Conservation (phyloP, 371 early-diverging fungal species). For the Vairimorpha ceranae region DNA sequence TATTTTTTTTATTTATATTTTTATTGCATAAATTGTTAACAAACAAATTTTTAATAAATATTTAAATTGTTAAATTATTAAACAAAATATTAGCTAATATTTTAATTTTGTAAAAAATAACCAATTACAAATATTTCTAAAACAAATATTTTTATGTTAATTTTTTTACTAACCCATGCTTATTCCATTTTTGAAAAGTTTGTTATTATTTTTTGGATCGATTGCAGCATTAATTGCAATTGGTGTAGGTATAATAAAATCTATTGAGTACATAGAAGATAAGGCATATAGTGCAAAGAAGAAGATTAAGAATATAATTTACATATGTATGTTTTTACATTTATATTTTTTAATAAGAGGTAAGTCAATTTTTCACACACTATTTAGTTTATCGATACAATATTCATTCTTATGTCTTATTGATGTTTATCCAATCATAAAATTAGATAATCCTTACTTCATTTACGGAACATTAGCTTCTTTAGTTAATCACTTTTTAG, state of each 20-base stretch:
- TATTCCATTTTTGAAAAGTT: slow-evolving; percentile 26
- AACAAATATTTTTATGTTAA: background rate
- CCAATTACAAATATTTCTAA: background rate
- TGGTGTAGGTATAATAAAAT: slow-evolving; percentile 53
- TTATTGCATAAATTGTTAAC: background rate
- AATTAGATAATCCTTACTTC: slow-evolving; percentile 56
- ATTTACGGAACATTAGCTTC: slow-evolving; percentile 58
- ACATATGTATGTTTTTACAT: slow-evolving; percentile 43
- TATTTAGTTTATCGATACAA: slow-evolving; percentile 55
- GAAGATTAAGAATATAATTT: slow-evolving; percentile 52
- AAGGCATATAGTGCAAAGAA: slow-evolving; percentile 62
- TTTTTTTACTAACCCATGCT: slow-evolving; percentile 7
- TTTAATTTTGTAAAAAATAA: background rate
- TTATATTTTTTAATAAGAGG: slow-evolving; percentile 55
- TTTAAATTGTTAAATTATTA: background rate
- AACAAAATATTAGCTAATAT: background rate
- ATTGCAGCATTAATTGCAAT: slow-evolving; percentile 44
- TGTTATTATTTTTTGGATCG: slow-evolving; percentile 23
- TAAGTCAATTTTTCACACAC: slow-evolving; percentile 49
- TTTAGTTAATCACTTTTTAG: slow-evolving; percentile 62
- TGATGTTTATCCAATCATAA: slow-evolving; percentile 58
- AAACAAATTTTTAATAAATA: background rate
- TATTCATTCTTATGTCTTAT: slow-evolving; percentile 59
- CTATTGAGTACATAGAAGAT: slow-evolving; percentile 62
- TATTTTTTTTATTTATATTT: background rate